Base-by-base conservation (phyloP, 345 rosid species). In the Salix purpurea region DNA sequence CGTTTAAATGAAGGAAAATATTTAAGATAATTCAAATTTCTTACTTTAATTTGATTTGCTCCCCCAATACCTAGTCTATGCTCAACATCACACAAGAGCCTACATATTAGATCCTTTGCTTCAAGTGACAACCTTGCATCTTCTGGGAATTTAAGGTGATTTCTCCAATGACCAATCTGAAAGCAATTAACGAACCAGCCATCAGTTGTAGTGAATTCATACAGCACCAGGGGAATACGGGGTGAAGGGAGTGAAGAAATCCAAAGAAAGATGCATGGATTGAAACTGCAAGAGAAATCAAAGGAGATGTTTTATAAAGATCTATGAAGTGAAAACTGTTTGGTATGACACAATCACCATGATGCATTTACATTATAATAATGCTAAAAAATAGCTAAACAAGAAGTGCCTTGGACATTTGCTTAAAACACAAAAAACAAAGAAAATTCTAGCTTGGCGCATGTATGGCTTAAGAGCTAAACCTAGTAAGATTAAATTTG, bases 81-180 rank as follows among this genome's bases (percentile, higher is more conserved):
- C 64, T 94, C 97, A 73, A 91, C 97, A 80, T 89, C 94, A 81
- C 97, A 94, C 18, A 94, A 88, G 82, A 94, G 84, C 85, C 91
- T 86, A 87, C 85, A 90, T 67, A 94, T 87, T 73, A 94, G 95
- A 91, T 92, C 95, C 87, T 88, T 94, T 77, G 97, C 97, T 87
- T 88, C 93, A 21, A 70, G 73, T 48, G 95, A 85, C 75, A 94
- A 54, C 85, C 82, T 91, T 23, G 84, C 80, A 82, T 92, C 97
- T 80, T 94, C 97, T 0, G 97, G 98, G 86, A 94, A 92, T 80
- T 83, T 89, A 68, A 94, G 85, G 80, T 91, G 91, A 87, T 87
- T 94, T 89, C 86, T 91, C 98, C 97, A 94, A 70, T 91, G 92
- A 78, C 91, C 95, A 78, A 94, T 94, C 98, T 94, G 84, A 76